These are phyloP conservation scores for Eucalyptus coolabah DNA, from an alignment of 345 rosid genomes.

Conservation along the genomic window DNA sequence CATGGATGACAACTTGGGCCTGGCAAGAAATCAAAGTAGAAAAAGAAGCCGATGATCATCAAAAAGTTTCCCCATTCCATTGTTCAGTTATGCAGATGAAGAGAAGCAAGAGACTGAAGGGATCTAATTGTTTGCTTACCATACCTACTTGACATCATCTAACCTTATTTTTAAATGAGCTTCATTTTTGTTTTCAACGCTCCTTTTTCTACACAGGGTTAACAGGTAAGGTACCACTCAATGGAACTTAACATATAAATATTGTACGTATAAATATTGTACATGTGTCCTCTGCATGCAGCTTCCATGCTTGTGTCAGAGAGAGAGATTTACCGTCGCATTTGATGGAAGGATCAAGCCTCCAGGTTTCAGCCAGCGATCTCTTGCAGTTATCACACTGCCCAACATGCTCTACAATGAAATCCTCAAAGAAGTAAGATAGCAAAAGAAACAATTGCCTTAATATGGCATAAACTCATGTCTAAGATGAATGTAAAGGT, in stretches of 20 bases:
- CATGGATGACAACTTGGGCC: not conserved
- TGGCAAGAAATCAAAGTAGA: not conserved
- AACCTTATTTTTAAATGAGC: not conserved
- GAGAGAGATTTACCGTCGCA: conserved; percentile 47
- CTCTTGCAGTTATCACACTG: conserved; percentile 95
- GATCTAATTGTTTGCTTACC: not conserved
- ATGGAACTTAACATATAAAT: not conserved
- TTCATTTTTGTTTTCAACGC: not conserved
- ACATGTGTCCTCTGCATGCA: not conserved
- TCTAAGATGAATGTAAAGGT: not conserved
- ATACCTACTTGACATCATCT: not conserved
- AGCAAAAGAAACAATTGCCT: not conserved
- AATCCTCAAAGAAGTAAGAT: not conserved
- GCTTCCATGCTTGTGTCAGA: not conserved
- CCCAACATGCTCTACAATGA: conserved; percentile 86
- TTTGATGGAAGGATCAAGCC: conserved; percentile 93
- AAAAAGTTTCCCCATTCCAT: not conserved
- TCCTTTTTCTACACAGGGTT: not conserved
- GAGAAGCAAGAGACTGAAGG: not conserved
- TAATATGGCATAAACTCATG: not conserved
- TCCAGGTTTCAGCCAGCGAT: conserved; percentile 87
- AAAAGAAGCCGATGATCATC: not conserved
- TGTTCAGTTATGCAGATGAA: not conserved
- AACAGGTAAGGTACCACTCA: not conserved
- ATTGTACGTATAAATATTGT: not conserved